Evolutionary conservation across 2,329 filamentous ascomycete species (phyloP).

Genomic region (Aureobasidium sp.): DNA sequence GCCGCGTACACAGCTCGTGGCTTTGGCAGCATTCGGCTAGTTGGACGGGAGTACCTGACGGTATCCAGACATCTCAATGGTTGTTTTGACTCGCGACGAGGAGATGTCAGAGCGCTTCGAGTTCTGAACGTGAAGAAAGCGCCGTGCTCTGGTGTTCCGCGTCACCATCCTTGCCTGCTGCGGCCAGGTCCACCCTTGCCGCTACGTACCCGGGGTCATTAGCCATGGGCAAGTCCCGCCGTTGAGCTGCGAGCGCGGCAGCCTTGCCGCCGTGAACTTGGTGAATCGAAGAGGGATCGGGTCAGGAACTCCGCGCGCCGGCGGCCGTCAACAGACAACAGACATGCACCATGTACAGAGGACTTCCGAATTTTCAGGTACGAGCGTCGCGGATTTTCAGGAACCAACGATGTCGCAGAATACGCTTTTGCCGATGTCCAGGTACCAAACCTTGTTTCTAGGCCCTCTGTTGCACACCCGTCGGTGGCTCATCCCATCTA

Average conservation of each 20-base stretch:
- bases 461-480: background rate
- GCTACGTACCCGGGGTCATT: constrained; percentile 5
- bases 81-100: background rate
- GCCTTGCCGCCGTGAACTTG: background rate
- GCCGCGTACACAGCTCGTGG: constrained; percentile 8
- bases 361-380: background rate
- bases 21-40: background rate
- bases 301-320: background rate
- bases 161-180: constrained; percentile 10
- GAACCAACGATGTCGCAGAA: constrained; percentile 10
- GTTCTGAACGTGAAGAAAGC: background rate
- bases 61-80: background rate
- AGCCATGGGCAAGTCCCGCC: background rate
- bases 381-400: constrained; percentile 8
- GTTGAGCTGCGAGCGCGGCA: background rate
- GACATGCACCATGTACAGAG: background rate
- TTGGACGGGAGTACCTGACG: constrained; percentile 1
- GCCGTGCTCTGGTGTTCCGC: background rate
- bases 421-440: background rate
- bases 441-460: constrained; percentile 11
- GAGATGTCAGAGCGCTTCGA: background rate
- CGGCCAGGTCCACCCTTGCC: constrained; percentile 4
- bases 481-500: background rate
- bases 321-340: background rate
- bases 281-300: background rate